phyloP scores from a whole-genome alignment of 139 green algal species.

The Chlamydomonas sphaeroides region DNA sequence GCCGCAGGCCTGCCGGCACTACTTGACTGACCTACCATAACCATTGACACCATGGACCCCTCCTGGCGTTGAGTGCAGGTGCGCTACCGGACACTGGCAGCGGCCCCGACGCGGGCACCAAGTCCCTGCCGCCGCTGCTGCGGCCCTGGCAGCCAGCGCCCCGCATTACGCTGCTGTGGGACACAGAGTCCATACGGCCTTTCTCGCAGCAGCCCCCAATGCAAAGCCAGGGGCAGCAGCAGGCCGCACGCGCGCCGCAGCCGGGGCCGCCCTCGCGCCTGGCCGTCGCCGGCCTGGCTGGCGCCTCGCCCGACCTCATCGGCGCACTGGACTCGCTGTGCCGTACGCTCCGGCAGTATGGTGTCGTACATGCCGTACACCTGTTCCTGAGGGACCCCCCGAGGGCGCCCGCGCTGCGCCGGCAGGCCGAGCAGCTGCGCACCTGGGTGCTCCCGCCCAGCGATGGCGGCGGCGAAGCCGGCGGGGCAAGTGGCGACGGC shows the following conservation, averaged over 20 bases:
- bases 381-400: conserved; percentile 6
- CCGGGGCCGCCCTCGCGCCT: neutral
- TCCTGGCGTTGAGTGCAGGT: too few relatives aligned
- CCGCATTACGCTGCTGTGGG: conserved; percentile 8
- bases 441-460: too few relatives aligned
- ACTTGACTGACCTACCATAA: too few relatives aligned
- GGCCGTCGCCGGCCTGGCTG: neutral
- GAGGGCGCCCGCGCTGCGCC: conserved; percentile 13
- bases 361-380: conserved; percentile 25
- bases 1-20: too few relatives aligned
- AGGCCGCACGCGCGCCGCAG: neutral
- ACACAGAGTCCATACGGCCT: conserved; percentile 26
- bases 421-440: conserved; percentile 22
- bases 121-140: too few relatives aligned
- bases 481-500: too few relatives aligned
- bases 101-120: too few relatives aligned
- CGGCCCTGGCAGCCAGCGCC: neutral
- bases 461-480: too few relatives aligned
- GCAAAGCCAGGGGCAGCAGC: neutral
- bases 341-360: conserved; percentile 21
- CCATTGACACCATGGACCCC: too few relatives aligned
- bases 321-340: conserved; percentile 19
- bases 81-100: too few relatives aligned
- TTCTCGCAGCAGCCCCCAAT: conserved; percentile 21
- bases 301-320: conserved; percentile 21